Evolutionary conservation across 352 stramenopile genomes (phyloP).

Genomic region (Pythium graminicola): DNA sequence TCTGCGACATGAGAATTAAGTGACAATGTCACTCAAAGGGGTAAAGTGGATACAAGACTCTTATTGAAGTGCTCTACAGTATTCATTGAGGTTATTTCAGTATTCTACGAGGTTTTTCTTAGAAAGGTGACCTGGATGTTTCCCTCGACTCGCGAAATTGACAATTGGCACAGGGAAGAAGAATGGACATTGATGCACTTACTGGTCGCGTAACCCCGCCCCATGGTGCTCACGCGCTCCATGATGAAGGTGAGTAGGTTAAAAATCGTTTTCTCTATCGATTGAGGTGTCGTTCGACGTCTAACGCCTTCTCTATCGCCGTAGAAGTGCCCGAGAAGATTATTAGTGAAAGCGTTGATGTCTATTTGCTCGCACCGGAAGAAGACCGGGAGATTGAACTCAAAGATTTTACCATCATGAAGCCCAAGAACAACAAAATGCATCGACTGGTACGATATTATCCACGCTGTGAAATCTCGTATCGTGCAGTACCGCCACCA

Average conservation of each 20-base stretch:
- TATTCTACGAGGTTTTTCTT: neutral
- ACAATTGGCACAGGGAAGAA: constrained; percentile 1
- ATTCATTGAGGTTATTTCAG: constrained; percentile 5
- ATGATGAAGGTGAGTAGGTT: constrained; percentile 9
- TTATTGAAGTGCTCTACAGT: constrained; percentile 1
- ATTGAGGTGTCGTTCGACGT: neutral
- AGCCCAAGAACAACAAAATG: constrained; percentile 76
- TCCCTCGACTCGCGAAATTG: neutral
- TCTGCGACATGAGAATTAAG: neutral
- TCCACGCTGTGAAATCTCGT: constrained; percentile 62
- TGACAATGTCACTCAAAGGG: neutral
- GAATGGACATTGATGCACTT: constrained; percentile 9
- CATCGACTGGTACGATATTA: constrained; percentile 62
- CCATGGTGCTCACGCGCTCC: neutral
- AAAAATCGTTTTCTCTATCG: neutral
- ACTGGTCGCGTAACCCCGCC: constrained; percentile 17
- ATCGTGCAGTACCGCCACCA: constrained; percentile 47
- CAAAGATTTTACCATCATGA: constrained; percentile 81
- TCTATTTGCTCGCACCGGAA: constrained; percentile 65
- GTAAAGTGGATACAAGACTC: neutral
- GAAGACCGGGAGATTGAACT: constrained; percentile 54
- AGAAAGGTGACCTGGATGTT: constrained; percentile 4
- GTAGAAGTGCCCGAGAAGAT: constrained; percentile 21
- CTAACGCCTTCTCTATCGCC: constrained; percentile 5
- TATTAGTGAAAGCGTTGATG: constrained; percentile 56